Evolutionary conservation across 2,329 filamentous ascomycete species (phyloP), one percentile per base, ranked within the genome.

Genomic region (Pestalotiopsis sp.): DNA sequence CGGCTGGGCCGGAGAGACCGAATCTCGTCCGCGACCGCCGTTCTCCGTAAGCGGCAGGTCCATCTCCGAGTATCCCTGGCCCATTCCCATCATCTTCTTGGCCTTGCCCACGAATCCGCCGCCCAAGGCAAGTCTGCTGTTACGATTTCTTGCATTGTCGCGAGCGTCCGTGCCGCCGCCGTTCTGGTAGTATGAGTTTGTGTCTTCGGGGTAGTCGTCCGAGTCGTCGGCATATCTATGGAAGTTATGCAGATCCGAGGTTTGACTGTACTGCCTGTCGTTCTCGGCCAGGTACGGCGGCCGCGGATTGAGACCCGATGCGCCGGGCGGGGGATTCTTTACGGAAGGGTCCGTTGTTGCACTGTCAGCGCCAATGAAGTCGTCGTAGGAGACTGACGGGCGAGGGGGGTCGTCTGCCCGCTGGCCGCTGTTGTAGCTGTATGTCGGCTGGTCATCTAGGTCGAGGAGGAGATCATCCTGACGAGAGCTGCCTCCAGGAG

Each of bases 341-440:
- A 80, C 80, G 61, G 84, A 80, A 25, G 84, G 79, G 64, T 86
- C 84, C 66, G 85, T 81, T 69, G 85, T 82, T 70, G 84, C 85
- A 71, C 84, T 83, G 64, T 85, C 90, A 72, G 95, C 95, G 72
- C 95, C 95, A 71, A 98, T 91, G 79, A 98, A 98, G 76, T 96
- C 92, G 85, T 98, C 95, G 82, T 98, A 98, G 69, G 94, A 97
- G 66, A 95, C 90, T 31, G 95, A 98, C 66, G 94, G 93, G 73
- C 95, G 92, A 68, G 90, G 82, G 61, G 87, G 83, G 74, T 87
- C 84, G 72, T 93, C 88, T 71, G 64, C 41, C 9, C 56, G 27
- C 27, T 57, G 45, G 45, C 56, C 56, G 25, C 56, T 58, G 27
- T 58, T 66, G 49, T 69, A 62, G 61, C 41, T 89, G 81, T 98